These are phyloP conservation scores for Suhomyces sp. DNA, from an alignment of 805 yeast genomes.

Conservation along the genomic window DNA sequence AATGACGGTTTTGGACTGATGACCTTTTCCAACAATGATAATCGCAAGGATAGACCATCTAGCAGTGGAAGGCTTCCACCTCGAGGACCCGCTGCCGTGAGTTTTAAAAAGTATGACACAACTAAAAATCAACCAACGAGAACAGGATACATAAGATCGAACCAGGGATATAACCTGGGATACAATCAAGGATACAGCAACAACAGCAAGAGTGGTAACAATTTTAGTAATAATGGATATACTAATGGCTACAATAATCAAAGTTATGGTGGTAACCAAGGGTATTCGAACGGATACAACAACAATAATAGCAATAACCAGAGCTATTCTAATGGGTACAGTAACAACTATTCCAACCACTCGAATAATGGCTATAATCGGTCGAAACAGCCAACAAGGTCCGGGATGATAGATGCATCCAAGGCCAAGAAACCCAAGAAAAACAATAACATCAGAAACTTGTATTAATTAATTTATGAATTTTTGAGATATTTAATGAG, in stretches of 20 bases:
- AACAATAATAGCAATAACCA: background rate
- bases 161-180: slow-evolving; percentile 4
- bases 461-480: too few species aligned
- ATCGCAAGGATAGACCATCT: too few species aligned
- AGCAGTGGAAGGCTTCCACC: slow-evolving; percentile 9
- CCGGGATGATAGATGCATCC: slow-evolving; percentile 22
- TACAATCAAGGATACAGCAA: too few species aligned
- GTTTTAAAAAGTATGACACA: slow-evolving; percentile 4
- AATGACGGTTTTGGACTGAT: too few species aligned
- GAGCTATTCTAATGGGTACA: slow-evolving; percentile 6
- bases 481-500: too few species aligned
- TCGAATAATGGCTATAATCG: slow-evolving; percentile 5
- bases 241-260: background rate
- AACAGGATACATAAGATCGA: slow-evolving; percentile 6
- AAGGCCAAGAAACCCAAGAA: slow-evolving; percentile 9
- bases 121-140: slow-evolving; percentile 7
- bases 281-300: background rate
- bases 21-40: background rate
- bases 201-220: too few species aligned
- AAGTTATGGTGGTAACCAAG: background rate
- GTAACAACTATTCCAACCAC: slow-evolving; percentile 9
- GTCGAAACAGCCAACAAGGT: slow-evolving; percentile 23
- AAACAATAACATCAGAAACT: slow-evolving; percentile 10
- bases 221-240: slow-evolving; percentile 4
- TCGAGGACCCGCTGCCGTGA: slow-evolving; percentile 2